phyloP scores from a whole-genome alignment of 108 stramenopile genomes.

The Cyclotella choctawhatcheeana region DNA sequence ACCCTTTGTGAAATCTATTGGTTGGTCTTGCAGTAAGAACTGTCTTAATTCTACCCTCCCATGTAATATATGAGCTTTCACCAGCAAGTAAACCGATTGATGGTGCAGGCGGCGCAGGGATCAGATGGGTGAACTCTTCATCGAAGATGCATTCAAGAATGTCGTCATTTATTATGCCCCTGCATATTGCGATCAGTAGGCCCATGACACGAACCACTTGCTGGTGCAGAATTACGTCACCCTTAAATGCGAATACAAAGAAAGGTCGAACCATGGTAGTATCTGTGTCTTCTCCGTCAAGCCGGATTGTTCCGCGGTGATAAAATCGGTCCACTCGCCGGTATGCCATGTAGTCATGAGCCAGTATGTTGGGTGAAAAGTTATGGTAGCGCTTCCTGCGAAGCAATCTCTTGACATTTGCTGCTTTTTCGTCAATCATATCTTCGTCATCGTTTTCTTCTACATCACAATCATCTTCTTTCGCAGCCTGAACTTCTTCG shows the following conservation, averaged over 20 bases:
- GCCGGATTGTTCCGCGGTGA: conserved; percentile 73
- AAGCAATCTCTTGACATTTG: conserved; percentile 1
- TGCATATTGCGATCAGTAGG: conserved; percentile 67
- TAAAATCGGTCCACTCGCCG: conserved; percentile 75
- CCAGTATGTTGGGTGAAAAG: conserved; percentile 65
- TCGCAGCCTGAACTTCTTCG: conserved; percentile 4
- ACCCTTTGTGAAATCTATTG: conserved; percentile 61
- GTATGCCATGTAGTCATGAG: conserved; percentile 76
- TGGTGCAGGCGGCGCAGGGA: conserved; percentile 76
- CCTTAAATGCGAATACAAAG: conserved; percentile 70
- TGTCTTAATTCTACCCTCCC: conserved; percentile 71
- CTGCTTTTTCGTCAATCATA: neutral
- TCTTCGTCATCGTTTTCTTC: neutral
- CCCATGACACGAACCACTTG: conserved; percentile 73
- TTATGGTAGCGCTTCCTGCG: conserved; percentile 79
- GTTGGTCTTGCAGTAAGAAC: conserved; percentile 65
- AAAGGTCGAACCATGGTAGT: conserved; percentile 50
- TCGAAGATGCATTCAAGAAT: conserved; percentile 85
- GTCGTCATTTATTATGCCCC: conserved; percentile 67
- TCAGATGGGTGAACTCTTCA: conserved; percentile 73
- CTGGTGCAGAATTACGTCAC: conserved; percentile 73
- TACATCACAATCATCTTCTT: conserved; percentile 1
- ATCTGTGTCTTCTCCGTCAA: conserved; percentile 9
- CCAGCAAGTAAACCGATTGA: conserved; percentile 55
- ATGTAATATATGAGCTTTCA: conserved; percentile 66